Base-by-base conservation (phyloP, 2,329 filamentous ascomycete genomes). In the Cucurbitaria berberidis region DNA sequence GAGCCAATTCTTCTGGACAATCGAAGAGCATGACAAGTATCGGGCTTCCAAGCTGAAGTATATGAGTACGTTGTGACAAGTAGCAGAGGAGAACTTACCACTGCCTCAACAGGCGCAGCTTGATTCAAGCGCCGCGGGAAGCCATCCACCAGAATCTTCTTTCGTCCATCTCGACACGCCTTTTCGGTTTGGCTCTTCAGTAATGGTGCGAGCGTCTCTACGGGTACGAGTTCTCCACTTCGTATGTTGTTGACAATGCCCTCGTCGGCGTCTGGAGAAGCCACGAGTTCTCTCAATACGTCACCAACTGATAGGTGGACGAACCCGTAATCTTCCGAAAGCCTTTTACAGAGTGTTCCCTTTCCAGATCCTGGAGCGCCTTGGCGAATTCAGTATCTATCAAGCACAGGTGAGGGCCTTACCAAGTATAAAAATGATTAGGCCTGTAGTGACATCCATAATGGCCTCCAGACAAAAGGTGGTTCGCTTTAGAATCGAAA, bases 281-380 rank as follows among this genome's bases (percentile, higher is more conserved):
- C 11, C 10, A 34, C 32, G 22, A 44, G 30, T 39, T 35, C 46
- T 41, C 44, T 48, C 13, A 53, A 27, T 18, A 22, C 49, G 45
- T 72, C 70, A 35, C 69, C 67, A 47, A 73, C 52, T 8, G 67
- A 72, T 39, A 71, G 29, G 48, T 74, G 67, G 34, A 45, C 42
- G 44, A 67, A 48, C 22, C 53, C 53, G 19, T 56, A 50, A 18
- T 60, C 35, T 8, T 60, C 38, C 9, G 63, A 51, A 21, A 67
- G 57, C 13, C 27, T 42, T n/a, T 39, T 44, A 53, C 70, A 72
- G 5, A 73, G 58, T 1, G 69, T 73, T 11, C 72, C 70, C 63
- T 74, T 74, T 15, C 72, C 70, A 22, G 70, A 61, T 24, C 68
- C 70, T 16, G 72, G 73, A 22, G 63, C 55, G 11, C 69, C 71